These are phyloP conservation scores for Dalbergia cochinchinensis DNA, from an alignment of 306 rosid genomes.

Conservation along the genomic window DNA sequence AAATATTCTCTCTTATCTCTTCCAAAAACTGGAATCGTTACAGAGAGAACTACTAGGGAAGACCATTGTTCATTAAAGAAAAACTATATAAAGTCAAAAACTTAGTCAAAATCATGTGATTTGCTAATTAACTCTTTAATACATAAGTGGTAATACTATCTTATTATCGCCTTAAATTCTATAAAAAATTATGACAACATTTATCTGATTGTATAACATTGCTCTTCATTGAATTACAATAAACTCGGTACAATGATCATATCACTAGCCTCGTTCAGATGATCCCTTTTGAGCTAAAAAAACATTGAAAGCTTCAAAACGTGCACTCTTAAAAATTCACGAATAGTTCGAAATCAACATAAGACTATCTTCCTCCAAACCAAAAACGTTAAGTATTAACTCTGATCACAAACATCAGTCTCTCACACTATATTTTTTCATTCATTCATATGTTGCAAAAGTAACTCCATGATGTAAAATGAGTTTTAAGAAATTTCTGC, in stretches of 20 bases:
- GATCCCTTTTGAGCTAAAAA: constrained; percentile 26
- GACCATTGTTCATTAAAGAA: constrained; percentile 3
- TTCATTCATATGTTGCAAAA: constrained; percentile 26
- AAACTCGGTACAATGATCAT: constrained; percentile 11
- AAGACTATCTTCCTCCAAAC: constrained; percentile 11
- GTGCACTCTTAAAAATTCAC: background rate
- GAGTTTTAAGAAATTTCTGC: constrained; percentile 27
- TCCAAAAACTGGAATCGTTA: background rate
- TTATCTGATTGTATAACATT: background rate
- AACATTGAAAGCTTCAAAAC: constrained; percentile 29
- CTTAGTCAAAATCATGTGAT: background rate
- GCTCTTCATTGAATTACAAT: constrained; percentile 31
- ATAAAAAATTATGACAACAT: background rate
- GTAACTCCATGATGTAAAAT: constrained; percentile 38
- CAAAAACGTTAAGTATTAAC: constrained; percentile 3
- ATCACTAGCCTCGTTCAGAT: constrained; percentile 15
- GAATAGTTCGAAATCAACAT: constrained; percentile 26
- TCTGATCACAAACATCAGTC: constrained; percentile 26
- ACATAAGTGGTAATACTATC: background rate
- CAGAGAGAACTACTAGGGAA: constrained; percentile 20
- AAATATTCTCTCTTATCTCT: constrained; percentile 5
- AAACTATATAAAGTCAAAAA: background rate
- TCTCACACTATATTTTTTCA: constrained; percentile 16
- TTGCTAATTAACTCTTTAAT: background rate
- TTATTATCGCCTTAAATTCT: background rate